phyloP scores from a whole-genome alignment of 2,329 filamentous ascomycete species.

The Arthrinium phaeospermum region DNA sequence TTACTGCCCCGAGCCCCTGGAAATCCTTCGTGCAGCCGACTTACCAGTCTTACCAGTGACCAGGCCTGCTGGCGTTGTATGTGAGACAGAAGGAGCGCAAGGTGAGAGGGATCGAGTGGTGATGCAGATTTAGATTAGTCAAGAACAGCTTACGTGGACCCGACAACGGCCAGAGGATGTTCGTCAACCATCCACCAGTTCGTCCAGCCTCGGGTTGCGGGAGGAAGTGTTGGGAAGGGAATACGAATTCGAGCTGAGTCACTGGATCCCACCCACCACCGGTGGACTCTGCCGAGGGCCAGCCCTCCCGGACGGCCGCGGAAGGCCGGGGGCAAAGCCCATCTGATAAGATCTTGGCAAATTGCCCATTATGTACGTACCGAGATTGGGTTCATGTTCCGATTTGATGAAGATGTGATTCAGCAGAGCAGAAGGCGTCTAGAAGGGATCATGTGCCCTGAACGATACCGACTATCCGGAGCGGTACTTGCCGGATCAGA shows the following conservation, averaged over 20 bases:
- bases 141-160: not conserved
- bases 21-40: not conserved
- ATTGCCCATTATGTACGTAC: not conserved
- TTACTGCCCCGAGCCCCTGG: not conserved
- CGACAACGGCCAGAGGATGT: not conserved
- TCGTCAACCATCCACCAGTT: slow-evolving; percentile 12
- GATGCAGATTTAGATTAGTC: slow-evolving; percentile 11
- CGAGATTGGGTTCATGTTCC: not conserved
- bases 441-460: slow-evolving; percentile 7
- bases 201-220: slow-evolving; percentile 8
- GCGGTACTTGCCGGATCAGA: not conserved
- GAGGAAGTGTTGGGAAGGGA: slow-evolving; percentile 4
- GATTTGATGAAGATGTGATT: slow-evolving; percentile 4
- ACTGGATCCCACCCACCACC: not conserved
- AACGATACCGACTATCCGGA: slow-evolving; percentile 9
- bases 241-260: slow-evolving; percentile 17
- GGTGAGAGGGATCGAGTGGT: slow-evolving; percentile 1
- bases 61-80: not conserved
- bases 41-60: not conserved
- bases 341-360: slow-evolving; percentile 13
- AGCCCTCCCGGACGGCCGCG: slow-evolving; percentile 13
- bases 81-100: not conserved
- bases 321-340: not conserved
- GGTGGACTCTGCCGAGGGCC: not conserved
- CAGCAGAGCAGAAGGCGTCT: not conserved